Base-by-base conservation (phyloP, 1,284 basidiomycete genomes). In the Sparassis latifolia region DNA sequence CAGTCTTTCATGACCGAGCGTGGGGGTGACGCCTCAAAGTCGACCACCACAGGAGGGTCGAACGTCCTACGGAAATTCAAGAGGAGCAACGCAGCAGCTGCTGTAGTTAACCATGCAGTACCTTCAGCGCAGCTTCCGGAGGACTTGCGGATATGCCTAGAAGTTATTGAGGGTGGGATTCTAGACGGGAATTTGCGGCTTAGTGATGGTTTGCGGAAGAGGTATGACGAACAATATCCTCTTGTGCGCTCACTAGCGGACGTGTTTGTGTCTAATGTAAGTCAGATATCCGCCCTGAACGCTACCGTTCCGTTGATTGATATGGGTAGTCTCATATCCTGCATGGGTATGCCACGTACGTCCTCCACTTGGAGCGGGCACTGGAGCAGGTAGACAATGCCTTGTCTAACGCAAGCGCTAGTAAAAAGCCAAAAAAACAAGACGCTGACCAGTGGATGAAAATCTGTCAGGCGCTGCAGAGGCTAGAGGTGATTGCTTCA, bases 171-270 rank as follows among this genome's bases (percentile, higher is more conserved):
- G 57, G 79, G 79, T 39, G 86, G 89, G 31, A 90, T 97, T 42
- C 74, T 95, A 46, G 83, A 91, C 45, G 93, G 94, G 2, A 93
- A 97, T 68, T 76, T 87, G 59, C 80, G 84, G 58, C 77, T 97
- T 30, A 87, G 84, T 48, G 84, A 89, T 44, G 86, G 86, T 28
- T 69, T 97, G 57, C 80, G 80, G 62, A 92, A 89, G 69, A 76
- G 92, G 42, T 96, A 95, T 55, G 91, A 94, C 53, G 91, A 95
- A 61, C 92, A 96, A 64, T 96, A 88, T 62, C 93, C 93, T 3
- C 78, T 97, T 28, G 93, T 97, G 37, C 78, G 93, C 48, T 89
- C 86, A 37, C 75, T 97, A 37, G 93, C 93, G 37, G 92, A 96
- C 60, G 90, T 97, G 10, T 97, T 97, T 69, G 89, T 92, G 35